phyloP scores from a whole-genome alignment of 2,329 filamentous ascomycete species.

The Aspergillus neoniger region DNA sequence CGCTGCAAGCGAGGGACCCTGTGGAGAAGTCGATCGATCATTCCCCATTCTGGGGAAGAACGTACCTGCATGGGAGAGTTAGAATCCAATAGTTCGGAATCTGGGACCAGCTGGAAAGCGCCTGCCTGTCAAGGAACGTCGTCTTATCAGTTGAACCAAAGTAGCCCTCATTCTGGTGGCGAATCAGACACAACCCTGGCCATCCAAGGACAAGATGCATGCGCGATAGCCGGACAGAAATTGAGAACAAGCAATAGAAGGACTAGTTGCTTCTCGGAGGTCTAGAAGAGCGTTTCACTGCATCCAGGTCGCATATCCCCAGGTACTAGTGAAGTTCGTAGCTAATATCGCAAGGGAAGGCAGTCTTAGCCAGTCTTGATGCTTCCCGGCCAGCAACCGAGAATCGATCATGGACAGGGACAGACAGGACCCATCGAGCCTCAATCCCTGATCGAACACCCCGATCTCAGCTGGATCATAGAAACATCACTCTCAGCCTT shows the following conservation, averaged over 20 bases:
- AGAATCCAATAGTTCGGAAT: background rate
- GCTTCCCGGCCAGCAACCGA: background rate
- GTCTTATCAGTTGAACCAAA: slow-evolving; percentile 2
- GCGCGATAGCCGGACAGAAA: background rate
- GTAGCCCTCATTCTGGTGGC: background rate
- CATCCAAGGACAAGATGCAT: background rate
- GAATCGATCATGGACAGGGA: background rate
- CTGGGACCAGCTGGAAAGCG: background rate
- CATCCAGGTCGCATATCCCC: background rate
- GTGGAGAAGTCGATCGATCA: background rate
- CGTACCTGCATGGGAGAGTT: background rate
- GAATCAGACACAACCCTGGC: background rate
- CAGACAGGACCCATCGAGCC: background rate
- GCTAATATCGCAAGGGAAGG: background rate
- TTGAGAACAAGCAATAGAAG: background rate
- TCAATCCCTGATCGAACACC: background rate
- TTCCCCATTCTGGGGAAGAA: background rate
- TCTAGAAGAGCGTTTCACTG: background rate
- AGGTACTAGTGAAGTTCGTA: background rate
- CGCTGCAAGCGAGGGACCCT: background rate
- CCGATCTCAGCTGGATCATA: background rate
- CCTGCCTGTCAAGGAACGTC: background rate
- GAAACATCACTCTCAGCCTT: background rate
- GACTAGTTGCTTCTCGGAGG: background rate
- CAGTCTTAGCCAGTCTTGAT: background rate